A percentile compares a stretch with the other conserved stretches of the same genome.
Evolutionary conservation across 768 basidiomycete species (phyloP).

Genomic region (Leccinum subgranulosum): DNA sequence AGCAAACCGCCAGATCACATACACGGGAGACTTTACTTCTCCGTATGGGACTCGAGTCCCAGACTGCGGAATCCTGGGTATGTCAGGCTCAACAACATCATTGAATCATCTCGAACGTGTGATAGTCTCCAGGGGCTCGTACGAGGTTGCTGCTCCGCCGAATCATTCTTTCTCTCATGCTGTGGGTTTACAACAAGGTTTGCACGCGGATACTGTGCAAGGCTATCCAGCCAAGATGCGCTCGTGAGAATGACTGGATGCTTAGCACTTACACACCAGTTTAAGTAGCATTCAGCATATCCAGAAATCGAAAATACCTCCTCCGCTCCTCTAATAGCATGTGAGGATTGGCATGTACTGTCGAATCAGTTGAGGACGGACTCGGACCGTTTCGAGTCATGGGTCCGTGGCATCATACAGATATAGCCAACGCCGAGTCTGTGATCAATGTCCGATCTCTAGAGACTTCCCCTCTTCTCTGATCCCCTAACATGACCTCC

Average conservation of each 20-base stretch:
- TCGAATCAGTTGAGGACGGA: background rate
- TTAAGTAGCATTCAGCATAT: background rate
- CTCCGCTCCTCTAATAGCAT: background rate
- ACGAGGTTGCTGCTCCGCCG: background rate
- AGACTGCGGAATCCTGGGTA: background rate
- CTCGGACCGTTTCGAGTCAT: slow-evolving; percentile 3
- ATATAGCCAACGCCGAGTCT: background rate
- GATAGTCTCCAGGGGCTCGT: background rate
- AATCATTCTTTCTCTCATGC: background rate
- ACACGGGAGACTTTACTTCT: background rate
- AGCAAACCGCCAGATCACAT: background rate
- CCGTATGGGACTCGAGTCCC: background rate
- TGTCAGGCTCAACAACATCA: background rate
- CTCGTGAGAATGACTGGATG: background rate
- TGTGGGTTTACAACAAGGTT: background rate
- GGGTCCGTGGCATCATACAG: slow-evolving; percentile 1
- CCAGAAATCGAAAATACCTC: background rate
- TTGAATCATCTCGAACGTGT: background rate
- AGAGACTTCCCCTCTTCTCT: background rate
- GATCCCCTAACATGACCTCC: slow-evolving; percentile 42
- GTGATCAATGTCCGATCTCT: background rate
- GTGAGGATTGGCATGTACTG: background rate
- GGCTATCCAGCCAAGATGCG: background rate
- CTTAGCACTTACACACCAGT: background rate
- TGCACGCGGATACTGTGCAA: background rate